Evolutionary conservation across 1,284 basidiomycete species (phyloP).

Genomic region (Xerocomus alliaceus): DNA sequence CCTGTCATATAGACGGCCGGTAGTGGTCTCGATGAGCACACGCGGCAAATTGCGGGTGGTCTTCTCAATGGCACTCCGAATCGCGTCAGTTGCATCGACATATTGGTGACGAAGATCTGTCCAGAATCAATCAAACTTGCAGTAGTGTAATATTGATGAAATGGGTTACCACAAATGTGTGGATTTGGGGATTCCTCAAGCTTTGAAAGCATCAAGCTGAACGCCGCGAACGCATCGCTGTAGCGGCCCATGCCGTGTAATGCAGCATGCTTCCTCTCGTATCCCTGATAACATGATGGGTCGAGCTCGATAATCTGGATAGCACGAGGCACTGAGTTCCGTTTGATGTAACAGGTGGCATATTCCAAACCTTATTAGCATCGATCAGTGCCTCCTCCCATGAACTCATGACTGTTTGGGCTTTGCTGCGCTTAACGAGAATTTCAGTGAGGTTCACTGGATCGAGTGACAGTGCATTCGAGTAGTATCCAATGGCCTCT

Average conservation of each 20-base stretch:
- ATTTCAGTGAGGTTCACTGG: background rate
- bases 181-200: background rate
- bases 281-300: background rate
- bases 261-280: conserved; percentile 1
- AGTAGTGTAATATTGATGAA: background rate
- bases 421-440: background rate
- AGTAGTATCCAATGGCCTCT: background rate
- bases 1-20: conserved; percentile 3
- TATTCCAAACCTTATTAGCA: background rate
- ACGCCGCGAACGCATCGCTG: background rate
- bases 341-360: background rate
- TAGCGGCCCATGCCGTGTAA: background rate
- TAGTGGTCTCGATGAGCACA: conserved; percentile 2
- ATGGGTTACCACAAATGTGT: background rate
- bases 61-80: background rate
- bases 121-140: background rate
- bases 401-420: background rate
- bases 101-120: background rate
- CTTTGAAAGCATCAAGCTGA: background rate
- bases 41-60: conserved; percentile 4
- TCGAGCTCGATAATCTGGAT: background rate
- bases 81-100: background rate
- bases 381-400: background rate
- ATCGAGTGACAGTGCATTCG: background rate
- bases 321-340: background rate